Evolutionary conservation across 768 basidiomycete genomes (phyloP), one percentile per base, ranked within the genome.

Genomic region (Chalciporus sphaerocephalus): DNA sequence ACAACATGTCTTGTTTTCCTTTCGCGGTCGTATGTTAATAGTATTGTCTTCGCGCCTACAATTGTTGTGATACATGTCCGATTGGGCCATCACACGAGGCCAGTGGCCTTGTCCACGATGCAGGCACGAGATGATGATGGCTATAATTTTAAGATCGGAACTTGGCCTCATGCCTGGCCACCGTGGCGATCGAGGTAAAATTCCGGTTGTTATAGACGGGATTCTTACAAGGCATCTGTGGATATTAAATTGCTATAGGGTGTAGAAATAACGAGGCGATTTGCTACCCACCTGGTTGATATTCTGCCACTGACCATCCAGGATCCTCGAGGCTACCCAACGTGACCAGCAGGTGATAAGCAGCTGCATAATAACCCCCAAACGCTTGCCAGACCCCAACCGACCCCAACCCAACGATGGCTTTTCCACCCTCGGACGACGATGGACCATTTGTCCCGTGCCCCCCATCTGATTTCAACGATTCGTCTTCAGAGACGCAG

Each of bases 381-480:
- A n/a, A n/a, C n/a, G n/a, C n/a, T n/a, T n/a, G n/a, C n/a, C 40
- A 41, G 39, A 54, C 44, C 47, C 17, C 51, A 37, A 34, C 22
- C 33, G 42, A 48, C 45, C 52, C 30, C 30, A 15, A 35, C 33
- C 22, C 46, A 40, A 27, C 49, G 67, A 32, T 32, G 30, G 30
- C 30, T 67, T 62, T 17, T 61, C 46, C 57, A 52, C 23, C 30
- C 30, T 39, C 58, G 17, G 64, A 64, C 40, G 54, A 47, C 33
- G 65, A 65, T 33, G 63, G 65, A 34, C 52, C 58, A 33, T 66
- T 64, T 30, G 37, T 64, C 28, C 64, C 62, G 12, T 62, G 50
- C 13, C 56, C 64, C 3, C 64, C 62, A 10, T 51, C 61, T 16
- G 62, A 62, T 10, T 37, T 62, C 37, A 54, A 35, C 1, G 48